These are phyloP conservation scores for Chloromonas sp. DNA, from an alignment of 163 green algal species.

Conservation along the genomic window DNA sequence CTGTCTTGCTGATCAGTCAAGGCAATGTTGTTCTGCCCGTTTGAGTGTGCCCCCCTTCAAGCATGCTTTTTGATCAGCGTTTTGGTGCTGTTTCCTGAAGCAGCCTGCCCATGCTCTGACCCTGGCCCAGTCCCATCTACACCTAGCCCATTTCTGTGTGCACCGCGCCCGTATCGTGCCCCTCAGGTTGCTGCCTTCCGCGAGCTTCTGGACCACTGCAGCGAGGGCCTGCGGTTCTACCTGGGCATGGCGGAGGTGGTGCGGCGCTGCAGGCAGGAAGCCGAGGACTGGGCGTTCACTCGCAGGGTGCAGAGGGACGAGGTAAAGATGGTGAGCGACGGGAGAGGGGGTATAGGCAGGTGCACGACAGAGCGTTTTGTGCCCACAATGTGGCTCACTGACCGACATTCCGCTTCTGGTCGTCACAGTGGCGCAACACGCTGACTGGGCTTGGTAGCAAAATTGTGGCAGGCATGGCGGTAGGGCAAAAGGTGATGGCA, in stretches of 20 bases:
- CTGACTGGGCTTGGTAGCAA: neutral
- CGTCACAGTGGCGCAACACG: neutral
- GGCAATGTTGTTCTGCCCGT: too few relatives aligned
- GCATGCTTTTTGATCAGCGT: too few relatives aligned
- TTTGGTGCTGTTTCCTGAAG: too few relatives aligned
- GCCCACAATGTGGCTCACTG: neutral
- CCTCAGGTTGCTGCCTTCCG: conserved; percentile 19
- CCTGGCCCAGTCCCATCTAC: too few relatives aligned
- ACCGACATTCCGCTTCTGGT: neutral
- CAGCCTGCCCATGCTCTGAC: too few relatives aligned
- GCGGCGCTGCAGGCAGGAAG: conserved; percentile 20
- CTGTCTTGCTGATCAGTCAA: too few relatives aligned
- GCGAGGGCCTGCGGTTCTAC: conserved; percentile 66
- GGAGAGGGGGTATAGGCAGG: neutral
- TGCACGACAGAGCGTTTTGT: neutral
- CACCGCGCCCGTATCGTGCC: too few relatives aligned
- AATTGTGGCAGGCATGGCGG: neutral
- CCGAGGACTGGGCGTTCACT: conserved; percentile 31
- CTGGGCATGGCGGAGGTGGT: conserved; percentile 34
- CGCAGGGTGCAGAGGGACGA: conserved; percentile 14
- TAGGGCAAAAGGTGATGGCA: neutral
- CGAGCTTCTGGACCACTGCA: conserved; percentile 79
- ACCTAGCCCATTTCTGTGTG: too few relatives aligned
- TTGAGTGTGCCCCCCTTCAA: too few relatives aligned
- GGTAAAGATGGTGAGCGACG: neutral